These are phyloP conservation scores for Pythium sp. DNA, from an alignment of 352 stramenopile genomes.

Conservation along the genomic window DNA sequence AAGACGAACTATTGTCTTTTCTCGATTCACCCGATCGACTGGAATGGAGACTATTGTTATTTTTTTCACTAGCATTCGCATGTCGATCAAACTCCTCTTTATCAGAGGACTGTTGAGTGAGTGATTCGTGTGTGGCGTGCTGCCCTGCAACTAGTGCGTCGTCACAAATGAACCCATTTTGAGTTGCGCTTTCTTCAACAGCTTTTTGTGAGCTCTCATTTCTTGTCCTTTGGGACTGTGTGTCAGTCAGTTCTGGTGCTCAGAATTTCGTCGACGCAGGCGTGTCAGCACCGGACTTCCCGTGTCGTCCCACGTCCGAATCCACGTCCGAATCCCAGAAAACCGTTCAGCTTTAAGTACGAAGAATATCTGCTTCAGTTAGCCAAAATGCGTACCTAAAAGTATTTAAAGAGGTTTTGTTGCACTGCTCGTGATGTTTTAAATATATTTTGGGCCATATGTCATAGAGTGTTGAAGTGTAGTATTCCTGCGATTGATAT, in stretches of 20 bases:
- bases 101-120: too few relatives aligned
- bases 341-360: not conserved
- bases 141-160: not conserved
- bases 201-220: not conserved
- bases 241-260: not conserved
- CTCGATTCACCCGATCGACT: not conserved
- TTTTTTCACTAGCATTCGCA: not conserved
- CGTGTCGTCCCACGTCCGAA: slow-evolving; percentile 10
- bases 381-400: too few relatives aligned
- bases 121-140: too few relatives aligned
- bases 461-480: not conserved
- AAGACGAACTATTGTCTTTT: not conserved
- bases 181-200: not conserved
- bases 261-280: not conserved
- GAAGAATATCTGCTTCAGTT: too few relatives aligned
- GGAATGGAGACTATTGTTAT: slow-evolving; percentile 12
- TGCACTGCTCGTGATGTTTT: not conserved
- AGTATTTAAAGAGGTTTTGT: too few relatives aligned
- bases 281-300: slow-evolving; percentile 6
- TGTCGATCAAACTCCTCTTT: not conserved
- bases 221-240: not conserved
- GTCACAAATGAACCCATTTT: not conserved
- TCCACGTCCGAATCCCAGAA: slow-evolving; percentile 1
- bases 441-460: not conserved
- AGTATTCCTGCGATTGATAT: not conserved